These are phyloP conservation scores for Globisporangium spiculum DNA, from an alignment of 352 stramenopile species.

Conservation along the genomic window DNA sequence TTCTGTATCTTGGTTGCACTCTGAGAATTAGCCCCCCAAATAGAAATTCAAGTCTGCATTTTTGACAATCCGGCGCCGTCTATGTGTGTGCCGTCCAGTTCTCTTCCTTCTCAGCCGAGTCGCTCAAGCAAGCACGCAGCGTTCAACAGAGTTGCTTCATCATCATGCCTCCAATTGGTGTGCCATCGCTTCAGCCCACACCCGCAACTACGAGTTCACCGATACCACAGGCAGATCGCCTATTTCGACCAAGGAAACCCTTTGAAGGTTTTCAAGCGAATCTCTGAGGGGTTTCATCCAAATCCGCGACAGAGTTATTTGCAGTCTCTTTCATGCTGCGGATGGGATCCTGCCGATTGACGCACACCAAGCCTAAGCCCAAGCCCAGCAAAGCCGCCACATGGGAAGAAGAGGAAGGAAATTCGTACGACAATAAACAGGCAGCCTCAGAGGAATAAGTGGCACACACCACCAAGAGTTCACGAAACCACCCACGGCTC, in stretches of 20 bases:
- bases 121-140: not conserved
- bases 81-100: not conserved
- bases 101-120: not conserved
- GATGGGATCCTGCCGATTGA: not conserved
- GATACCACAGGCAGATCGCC: not conserved
- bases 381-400: not conserved
- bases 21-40: conserved; percentile 6
- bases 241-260: conserved; percentile 4
- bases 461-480: not conserved
- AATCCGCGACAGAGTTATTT: not conserved
- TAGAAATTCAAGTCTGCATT: conserved; percentile 8
- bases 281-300: conserved; percentile 2
- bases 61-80: not conserved
- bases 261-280: conserved; percentile 5
- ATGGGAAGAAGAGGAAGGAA: not conserved
- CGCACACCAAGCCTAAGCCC: not conserved
- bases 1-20: conserved; percentile 6
- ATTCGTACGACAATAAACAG: not conserved
- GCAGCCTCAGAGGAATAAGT: not conserved
- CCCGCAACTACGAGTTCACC: not conserved
- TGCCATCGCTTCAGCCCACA: not conserved
- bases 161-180: not conserved
- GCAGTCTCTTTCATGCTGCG: not conserved
- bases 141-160: not conserved
- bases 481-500: not conserved